Evolutionary conservation across 768 basidiomycete genomes (phyloP), one percentile per base, ranked within the genome.

Genomic region (Rhodotorula graminis): DNA sequence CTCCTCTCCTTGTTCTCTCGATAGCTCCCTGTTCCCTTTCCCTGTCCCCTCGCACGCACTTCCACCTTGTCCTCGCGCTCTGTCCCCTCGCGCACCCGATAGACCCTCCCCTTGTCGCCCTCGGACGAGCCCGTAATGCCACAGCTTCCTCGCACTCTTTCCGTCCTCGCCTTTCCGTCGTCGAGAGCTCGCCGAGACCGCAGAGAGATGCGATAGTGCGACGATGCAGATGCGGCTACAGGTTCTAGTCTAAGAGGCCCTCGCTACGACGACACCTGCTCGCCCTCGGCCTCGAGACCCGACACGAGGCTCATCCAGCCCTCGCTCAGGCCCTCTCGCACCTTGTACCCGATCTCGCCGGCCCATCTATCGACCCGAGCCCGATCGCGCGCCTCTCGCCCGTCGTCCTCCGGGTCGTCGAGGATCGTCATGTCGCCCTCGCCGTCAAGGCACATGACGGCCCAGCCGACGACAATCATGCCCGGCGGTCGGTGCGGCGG

Each of bases 381-480:
- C 18, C 31, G 25, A 33, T 76, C 70, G 2, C 42, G 21, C 46
- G 59, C 62, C 40, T 71, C 70, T 11, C 64, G 66, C 5, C 46
- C 29, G 27, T 71, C 64, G 55, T 75, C 73, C 11, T 63, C 62
- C 3, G 50, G 44, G 16, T 69, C 64, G n/a, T 75, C 74, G 21
- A 75, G 61, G 25, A 76, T 61, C 15, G 49, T 52, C 71, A 76
- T 67, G 49, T 76, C 74, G 23, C 74, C 74, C 50, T 59, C 58
- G 10, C 59, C 74, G 11, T 90, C 88, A 58, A 98, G 81, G 52
- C 90, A 88, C 73, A 93, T 80, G 18, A 90, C 89, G 5, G 89
- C 85, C 94, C 94, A 99, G 4, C 96, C 96, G 76, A 99, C 85
- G 44, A 97, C 85, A 80, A 98, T 90, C 90, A 99, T 93, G 16